Conservation (phyloP, 805 yeast species). For the Komagataella mondaviorum region DNA sequence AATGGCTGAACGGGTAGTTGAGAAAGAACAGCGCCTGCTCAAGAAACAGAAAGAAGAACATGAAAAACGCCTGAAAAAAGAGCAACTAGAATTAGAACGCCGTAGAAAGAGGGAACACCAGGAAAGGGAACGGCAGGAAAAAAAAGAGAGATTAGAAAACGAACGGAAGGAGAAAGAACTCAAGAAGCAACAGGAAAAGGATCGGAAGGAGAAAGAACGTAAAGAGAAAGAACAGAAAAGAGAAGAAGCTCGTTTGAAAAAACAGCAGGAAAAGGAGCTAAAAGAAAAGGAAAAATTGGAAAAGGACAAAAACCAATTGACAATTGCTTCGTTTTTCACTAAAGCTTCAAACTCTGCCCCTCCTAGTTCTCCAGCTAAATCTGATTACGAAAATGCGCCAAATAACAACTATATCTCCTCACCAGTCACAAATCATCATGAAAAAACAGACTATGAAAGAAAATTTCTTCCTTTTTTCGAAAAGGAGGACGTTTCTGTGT, state of each 20-base stretch:
- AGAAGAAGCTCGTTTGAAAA: conserved; percentile 1
- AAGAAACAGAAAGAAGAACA: conserved; percentile 7
- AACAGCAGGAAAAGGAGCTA: conserved; percentile 6
- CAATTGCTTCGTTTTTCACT: conserved; percentile 18
- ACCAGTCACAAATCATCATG: neutral
- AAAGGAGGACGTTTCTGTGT: conserved; percentile 18
- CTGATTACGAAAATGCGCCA: neutral
- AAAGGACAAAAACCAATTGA: conserved; percentile 8
- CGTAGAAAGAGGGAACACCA: neutral
- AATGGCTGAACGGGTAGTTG: conserved; percentile 3
- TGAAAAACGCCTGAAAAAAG: conserved; percentile 3
- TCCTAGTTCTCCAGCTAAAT: neutral
- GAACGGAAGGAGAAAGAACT: conserved; percentile 13
- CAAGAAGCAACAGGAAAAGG: conserved; percentile 9
- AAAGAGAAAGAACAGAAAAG: neutral
- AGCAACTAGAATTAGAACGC: neutral
- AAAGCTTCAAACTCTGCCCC: neutral
- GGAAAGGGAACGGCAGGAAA: conserved; percentile 7
- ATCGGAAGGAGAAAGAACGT: conserved; percentile 8
- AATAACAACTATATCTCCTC: neutral
- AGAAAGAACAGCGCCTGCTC: conserved; percentile 4
- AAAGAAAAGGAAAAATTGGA: conserved; percentile 7
- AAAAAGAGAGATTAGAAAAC: conserved; percentile 11
- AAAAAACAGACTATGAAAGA: conserved; percentile 17
- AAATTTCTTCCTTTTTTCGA: conserved; percentile 23